phyloP scores from a whole-genome alignment of 129 eudicot species.

The Flaveria brownii region DNA sequence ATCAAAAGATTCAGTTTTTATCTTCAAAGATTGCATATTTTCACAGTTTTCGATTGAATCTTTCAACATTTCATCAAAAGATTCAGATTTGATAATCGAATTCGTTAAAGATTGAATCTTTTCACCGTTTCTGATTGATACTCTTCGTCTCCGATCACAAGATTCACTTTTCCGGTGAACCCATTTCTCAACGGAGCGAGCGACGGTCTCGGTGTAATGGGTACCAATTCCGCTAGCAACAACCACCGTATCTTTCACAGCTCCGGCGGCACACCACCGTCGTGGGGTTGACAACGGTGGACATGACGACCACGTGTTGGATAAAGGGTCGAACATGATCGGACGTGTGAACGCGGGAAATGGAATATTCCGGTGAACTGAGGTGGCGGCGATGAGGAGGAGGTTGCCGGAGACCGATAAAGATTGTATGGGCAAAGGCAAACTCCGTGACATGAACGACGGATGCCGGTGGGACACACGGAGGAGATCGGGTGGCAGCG shows the following conservation, averaged over 20 bases:
- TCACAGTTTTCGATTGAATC: neutral
- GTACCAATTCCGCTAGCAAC: slow-evolving; percentile 77
- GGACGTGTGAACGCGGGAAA: slow-evolving; percentile 61
- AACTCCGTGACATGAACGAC: slow-evolving; percentile 56
- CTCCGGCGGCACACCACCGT: slow-evolving; percentile 81
- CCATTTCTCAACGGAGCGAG: slow-evolving; percentile 73
- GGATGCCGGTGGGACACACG: slow-evolving; percentile 56
- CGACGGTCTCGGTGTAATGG: slow-evolving; percentile 47
- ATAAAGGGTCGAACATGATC: slow-evolving; percentile 48
- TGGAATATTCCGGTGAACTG: slow-evolving; percentile 25
- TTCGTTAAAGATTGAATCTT: neutral
- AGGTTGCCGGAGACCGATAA: slow-evolving; percentile 42
- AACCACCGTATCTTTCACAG: slow-evolving; percentile 36
- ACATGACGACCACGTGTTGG: slow-evolving; percentile 45
- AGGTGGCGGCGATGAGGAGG: slow-evolving; percentile 60
- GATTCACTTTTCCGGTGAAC: slow-evolving; percentile 18
- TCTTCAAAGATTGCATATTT: neutral
- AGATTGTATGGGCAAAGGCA: slow-evolving; percentile 55
- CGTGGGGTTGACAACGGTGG: slow-evolving; percentile 58
- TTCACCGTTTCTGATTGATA: too few relatives aligned
- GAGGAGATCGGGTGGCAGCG: slow-evolving; percentile 37
- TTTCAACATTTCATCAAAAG: neutral
- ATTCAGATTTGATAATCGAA: neutral
- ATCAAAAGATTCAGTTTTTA: neutral
- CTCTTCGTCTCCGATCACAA: neutral